Percentiles rank a stretch among this genome's conserved stretches.
These are phyloP conservation scores for Mucor racemosus DNA, from an alignment of 371 early-diverging fungal genomes.

Conservation along the genomic window DNA sequence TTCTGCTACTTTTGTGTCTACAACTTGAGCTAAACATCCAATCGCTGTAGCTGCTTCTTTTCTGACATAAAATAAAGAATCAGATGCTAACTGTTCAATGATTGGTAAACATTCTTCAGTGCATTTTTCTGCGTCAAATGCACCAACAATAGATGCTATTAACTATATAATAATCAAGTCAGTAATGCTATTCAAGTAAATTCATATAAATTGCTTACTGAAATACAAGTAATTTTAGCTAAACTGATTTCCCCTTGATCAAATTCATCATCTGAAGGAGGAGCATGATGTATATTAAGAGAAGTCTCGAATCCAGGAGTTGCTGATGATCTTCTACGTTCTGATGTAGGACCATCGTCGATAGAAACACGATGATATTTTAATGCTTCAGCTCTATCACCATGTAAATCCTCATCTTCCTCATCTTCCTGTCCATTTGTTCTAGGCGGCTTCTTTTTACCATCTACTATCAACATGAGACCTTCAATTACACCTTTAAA, in stretches of 20 bases:
- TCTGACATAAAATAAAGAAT: conserved; percentile 62
- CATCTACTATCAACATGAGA: conserved; percentile 43
- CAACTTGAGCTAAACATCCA: conserved; percentile 50
- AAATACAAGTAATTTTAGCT: conserved; percentile 63
- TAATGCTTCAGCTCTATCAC: conserved; percentile 10
- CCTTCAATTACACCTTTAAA: conserved; percentile 58
- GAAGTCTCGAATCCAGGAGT: conserved; percentile 36
- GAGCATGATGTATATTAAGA: conserved; percentile 20
- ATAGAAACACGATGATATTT: conserved; percentile 24
- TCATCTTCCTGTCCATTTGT: conserved; percentile 15
- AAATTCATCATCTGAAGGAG: conserved; percentile 31
- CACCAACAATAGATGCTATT: conserved; percentile 51
- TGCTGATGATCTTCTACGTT: conserved; percentile 25
- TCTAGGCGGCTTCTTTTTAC: conserved; percentile 25
- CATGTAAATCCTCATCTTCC: background rate
- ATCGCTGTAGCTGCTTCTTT: conserved; percentile 65
- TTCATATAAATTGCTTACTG: conserved; percentile 37
- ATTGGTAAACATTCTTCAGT: conserved; percentile 55
- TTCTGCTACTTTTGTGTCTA: conserved; percentile 45
- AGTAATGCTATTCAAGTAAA: background rate
- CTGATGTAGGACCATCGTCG: conserved; percentile 16
- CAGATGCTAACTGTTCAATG: conserved; percentile 53
- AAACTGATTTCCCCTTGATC: conserved; percentile 60
- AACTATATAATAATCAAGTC: conserved; percentile 34
- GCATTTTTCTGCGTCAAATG: conserved; percentile 55